phyloP scores from a whole-genome alignment of 345 rosid species.

The Reutealis trisperma region DNA sequence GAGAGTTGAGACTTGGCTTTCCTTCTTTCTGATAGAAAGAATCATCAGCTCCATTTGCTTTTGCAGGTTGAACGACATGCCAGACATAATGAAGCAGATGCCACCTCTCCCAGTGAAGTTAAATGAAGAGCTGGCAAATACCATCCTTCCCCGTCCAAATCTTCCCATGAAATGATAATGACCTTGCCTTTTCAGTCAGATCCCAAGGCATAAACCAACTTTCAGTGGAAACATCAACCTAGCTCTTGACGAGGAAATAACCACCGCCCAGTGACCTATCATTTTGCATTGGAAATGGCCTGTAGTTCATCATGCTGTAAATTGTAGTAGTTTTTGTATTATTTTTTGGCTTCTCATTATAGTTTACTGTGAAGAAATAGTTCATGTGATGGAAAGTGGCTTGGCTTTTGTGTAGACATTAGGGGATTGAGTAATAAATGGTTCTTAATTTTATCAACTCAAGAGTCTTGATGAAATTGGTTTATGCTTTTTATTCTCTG shows the following conservation, averaged over 20 bases:
- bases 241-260: conserved; percentile 8
- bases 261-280: conserved; percentile 7
- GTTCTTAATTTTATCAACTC: neutral
- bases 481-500: neutral
- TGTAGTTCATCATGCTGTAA: conserved; percentile 19
- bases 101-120: conserved; percentile 59
- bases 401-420: conserved; percentile 8
- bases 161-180: conserved; percentile 16
- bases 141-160: conserved; percentile 40
- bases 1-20: neutral
- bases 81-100: conserved; percentile 75
- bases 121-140: conserved; percentile 50
- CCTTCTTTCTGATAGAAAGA: neutral
- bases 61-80: conserved; percentile 57
- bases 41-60: neutral
- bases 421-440: conserved; percentile 11
- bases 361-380: conserved; percentile 15
- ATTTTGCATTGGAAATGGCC: neutral
- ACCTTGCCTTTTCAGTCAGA: neutral
- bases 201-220: neutral
- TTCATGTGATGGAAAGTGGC: conserved; percentile 9
- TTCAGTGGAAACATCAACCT: neutral
- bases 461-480: neutral
- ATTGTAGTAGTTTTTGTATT: conserved; percentile 1
- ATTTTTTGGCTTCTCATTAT: neutral